These are phyloP conservation scores for Dictyostelium capitatum DNA, from an alignment of 78 protist genomes.

Conservation along the genomic window DNA sequence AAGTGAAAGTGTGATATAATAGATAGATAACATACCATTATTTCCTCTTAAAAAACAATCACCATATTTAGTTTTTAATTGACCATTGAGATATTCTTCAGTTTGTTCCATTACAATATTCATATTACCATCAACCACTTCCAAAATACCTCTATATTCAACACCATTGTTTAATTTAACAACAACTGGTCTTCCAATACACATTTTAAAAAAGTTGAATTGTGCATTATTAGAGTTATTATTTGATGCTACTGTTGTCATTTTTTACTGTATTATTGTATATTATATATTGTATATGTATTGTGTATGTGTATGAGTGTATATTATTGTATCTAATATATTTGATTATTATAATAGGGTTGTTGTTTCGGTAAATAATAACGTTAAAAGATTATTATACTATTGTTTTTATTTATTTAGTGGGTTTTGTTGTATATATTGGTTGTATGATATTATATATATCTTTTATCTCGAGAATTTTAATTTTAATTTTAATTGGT, in stretches of 20 bases:
- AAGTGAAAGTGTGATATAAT: neutral
- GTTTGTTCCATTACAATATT: slow-evolving; percentile 98
- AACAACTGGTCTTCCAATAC: slow-evolving; percentile 95
- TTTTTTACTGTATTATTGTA: neutral
- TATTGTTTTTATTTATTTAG: neutral
- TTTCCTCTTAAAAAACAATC: slow-evolving; percentile 97
- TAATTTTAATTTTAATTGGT: neutral
- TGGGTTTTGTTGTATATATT: no score
- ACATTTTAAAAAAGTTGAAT: slow-evolving; percentile 91
- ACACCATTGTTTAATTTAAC: slow-evolving; percentile 97
- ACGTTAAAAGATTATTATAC: no score
- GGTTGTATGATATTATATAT: no score
- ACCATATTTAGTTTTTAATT: slow-evolving; percentile 91
- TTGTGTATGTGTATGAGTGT: no score
- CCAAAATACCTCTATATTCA: slow-evolving; percentile 96
- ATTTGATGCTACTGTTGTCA: slow-evolving; percentile 31
- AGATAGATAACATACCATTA: slow-evolving; percentile 88
- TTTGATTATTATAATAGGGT: no score
- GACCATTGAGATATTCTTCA: slow-evolving; percentile 95
- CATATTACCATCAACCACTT: slow-evolving; percentile 97
- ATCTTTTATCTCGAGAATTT: no score
- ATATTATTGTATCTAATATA: no score
- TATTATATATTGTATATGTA: neutral
- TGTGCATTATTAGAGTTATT: slow-evolving; percentile 48
- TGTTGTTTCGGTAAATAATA: no score